Evolutionary conservation across 495 filamentous ascomycete species (phyloP).

Genomic region (Penicillium desertorum): DNA sequence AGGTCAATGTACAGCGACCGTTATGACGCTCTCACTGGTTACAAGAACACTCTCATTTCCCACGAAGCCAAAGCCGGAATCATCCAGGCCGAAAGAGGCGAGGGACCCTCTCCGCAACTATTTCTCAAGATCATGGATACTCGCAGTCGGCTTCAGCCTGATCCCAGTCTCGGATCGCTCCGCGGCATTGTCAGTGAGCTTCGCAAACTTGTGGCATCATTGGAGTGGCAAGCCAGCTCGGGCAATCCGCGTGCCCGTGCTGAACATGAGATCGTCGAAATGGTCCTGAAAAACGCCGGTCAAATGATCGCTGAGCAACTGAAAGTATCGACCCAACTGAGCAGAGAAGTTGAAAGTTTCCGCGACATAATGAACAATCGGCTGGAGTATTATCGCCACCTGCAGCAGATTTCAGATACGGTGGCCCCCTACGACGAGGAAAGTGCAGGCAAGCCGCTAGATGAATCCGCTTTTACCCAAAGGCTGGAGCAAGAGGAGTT

Average conservation of each 20-base stretch:
- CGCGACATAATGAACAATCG: slow-evolving; percentile 75
- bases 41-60: slow-evolving; percentile 74
- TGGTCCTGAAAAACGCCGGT: slow-evolving; percentile 57
- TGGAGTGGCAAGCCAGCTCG: slow-evolving; percentile 59
- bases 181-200: slow-evolving; percentile 67
- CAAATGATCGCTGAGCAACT: slow-evolving; percentile 61
- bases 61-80: slow-evolving; percentile 65
- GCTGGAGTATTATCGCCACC: slow-evolving; percentile 82
- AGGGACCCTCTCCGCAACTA: slow-evolving; percentile 71
- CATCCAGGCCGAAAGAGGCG: slow-evolving; percentile 55
- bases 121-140: slow-evolving; percentile 59
- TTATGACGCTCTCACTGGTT: slow-evolving; percentile 69
- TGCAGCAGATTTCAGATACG: slow-evolving; percentile 85
- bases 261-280: slow-evolving; percentile 62
- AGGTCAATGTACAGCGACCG: slow-evolving; percentile 76
- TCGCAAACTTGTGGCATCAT: slow-evolving; percentile 57
- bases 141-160: slow-evolving; percentile 58
- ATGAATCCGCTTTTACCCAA: slow-evolving; percentile 34
- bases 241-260: slow-evolving; percentile 61
- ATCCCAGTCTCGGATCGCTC: slow-evolving; percentile 59
- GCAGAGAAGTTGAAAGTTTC: slow-evolving; percentile 75
- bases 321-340: slow-evolving; percentile 59
- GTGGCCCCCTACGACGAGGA: slow-evolving; percentile 70
- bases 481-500: slow-evolving; percentile 48
- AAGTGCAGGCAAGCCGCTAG: slow-evolving; percentile 46